Base-by-base conservation (phyloP, 352 stramenopile species). In the Thalassiosira hispida region DNA sequence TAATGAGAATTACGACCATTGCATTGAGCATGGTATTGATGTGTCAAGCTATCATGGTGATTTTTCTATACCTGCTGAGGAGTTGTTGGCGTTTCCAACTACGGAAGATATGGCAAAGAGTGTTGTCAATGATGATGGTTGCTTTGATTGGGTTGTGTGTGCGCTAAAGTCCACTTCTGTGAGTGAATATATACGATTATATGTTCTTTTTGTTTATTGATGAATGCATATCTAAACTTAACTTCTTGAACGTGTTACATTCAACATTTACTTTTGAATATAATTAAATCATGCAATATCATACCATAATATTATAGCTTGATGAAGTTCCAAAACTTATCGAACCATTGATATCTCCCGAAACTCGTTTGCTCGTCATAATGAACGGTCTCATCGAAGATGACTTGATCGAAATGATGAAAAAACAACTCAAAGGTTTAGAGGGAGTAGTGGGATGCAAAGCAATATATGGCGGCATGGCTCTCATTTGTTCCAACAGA, bases 311-410 rank as follows among this genome's bases (percentile, higher is more conserved):
- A 12, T 18, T 20, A 56, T 42, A 69, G 52, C 62, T 92, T 22
- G 55, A 87, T 23, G 71, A 61, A 42, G 84, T 89, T 52, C 83
- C 87, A 25, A 35, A 66, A 7, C 61, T 93, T 11, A 81, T 91
- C 23, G 51, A 61, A 29, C 85, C 87, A n/a, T 46, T 91, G n/a
- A 49, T 91, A 9, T 74, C 86, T 23, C 31, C 60, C 49, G 20
- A 78, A 46, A 92, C 83, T 1, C 66, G 86, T 23, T 52, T 93
- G 12, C 46, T 92, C 9, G 73, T 81, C 0, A 90, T 93, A 18
- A 93, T 93, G 88, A 93, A 93, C 70, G 88, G 88, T 14, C 62
- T 93, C 25, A 86, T 93, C 29, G 88, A 93, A 62, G 76, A 91
- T 56, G 88, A 93, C 73, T 52, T 93, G 9, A 71, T 91, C 25